A percentile compares a stretch with the other conserved stretches of the same genome.
Evolutionary conservation across 2,329 filamentous ascomycete species (phyloP).

Genomic region (Exophiala aquamarina): DNA sequence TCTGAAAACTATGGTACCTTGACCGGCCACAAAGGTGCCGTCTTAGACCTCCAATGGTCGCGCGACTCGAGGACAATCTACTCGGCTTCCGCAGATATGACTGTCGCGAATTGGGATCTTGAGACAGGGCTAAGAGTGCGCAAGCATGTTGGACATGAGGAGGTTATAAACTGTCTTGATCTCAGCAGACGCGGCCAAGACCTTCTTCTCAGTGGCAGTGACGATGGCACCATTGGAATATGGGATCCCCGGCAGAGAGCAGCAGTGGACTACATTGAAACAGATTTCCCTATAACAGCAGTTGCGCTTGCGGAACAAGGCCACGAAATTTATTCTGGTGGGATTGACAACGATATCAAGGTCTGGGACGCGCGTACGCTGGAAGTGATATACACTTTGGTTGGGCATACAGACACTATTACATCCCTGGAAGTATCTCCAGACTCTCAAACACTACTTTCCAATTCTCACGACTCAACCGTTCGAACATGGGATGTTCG

Average conservation of each 20-base stretch:
- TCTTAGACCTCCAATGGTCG: slow-evolving; percentile 94
- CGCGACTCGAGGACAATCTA: slow-evolving; percentile 89
- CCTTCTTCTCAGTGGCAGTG: slow-evolving; percentile 83
- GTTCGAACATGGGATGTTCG: slow-evolving; percentile 95
- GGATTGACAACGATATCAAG: slow-evolving; percentile 96
- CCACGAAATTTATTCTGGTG: slow-evolving; percentile 90
- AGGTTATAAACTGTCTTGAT: slow-evolving; percentile 91
- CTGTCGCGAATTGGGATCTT: slow-evolving; percentile 90
- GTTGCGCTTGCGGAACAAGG: slow-evolving; percentile 90
- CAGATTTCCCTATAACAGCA: slow-evolving; percentile 88
- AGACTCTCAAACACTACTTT: slow-evolving; percentile 85
- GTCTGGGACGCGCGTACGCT: slow-evolving; percentile 97
- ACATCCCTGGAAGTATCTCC: slow-evolving; percentile 90
- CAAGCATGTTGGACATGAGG: slow-evolving; percentile 87
- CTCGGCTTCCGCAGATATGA: slow-evolving; percentile 90
- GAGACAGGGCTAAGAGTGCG: slow-evolving; percentile 91
- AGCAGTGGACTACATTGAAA: slow-evolving; percentile 83
- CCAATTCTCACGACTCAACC: slow-evolving; percentile 90
- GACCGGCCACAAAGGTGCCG: slow-evolving; percentile 83
- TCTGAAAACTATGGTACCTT: slow-evolving; percentile 93
- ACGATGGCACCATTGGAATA: slow-evolving; percentile 90
- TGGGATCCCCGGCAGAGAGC: slow-evolving; percentile 94
- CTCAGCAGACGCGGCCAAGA: slow-evolving; percentile 89
- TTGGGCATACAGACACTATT: slow-evolving; percentile 88
- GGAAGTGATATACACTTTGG: slow-evolving; percentile 79